phyloP scores from a whole-genome alignment of 2,329 filamentous ascomycete species.

The Cercospora zeina region DNA sequence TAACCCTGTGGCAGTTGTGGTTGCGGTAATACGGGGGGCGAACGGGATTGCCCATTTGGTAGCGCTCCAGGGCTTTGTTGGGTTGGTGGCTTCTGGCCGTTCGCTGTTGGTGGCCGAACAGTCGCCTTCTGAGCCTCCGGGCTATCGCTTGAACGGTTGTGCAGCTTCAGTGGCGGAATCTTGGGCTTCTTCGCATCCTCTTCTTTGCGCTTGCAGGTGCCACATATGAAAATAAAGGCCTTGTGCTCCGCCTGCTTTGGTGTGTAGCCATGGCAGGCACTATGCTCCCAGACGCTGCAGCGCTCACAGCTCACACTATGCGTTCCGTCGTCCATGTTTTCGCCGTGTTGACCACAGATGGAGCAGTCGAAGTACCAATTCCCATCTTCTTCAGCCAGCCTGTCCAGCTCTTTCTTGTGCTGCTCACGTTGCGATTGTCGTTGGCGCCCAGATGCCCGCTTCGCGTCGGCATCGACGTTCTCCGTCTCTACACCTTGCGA shows the following conservation, averaged over 20 bases:
- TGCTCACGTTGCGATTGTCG: conserved; percentile 80
- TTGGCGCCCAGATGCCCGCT: conserved; percentile 72
- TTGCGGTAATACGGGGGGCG: conserved; percentile 47
- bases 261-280: conserved; percentile 80
- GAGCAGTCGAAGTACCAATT: conserved; percentile 94
- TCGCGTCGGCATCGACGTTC: conserved; percentile 51
- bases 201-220: conserved; percentile 69
- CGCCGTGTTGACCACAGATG: conserved; percentile 82
- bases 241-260: conserved; percentile 77
- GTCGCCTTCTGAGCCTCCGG: conserved; percentile 29
- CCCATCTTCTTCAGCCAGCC: conserved; percentile 69
- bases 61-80: conserved; percentile 29
- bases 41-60: conserved; percentile 48
- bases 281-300: conserved; percentile 97
- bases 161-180: conserved; percentile 61
- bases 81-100: conserved; percentile 23
- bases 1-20: conserved; percentile 46
- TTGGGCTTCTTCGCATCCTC: conserved; percentile 63
- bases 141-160: conserved; percentile 36
- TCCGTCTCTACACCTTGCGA: conserved; percentile 53
- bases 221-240: conserved; percentile 85
- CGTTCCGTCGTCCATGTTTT: conserved; percentile 85
- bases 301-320: conserved; percentile 92
- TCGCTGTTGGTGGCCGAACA: conserved; percentile 28
- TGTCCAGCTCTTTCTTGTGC: conserved; percentile 72